Percentiles rank a stretch among this genome's conserved stretches.
Conservation (phyloP, 192 early-diverging fungal genomes). For the Coemansia sp. region DNA sequence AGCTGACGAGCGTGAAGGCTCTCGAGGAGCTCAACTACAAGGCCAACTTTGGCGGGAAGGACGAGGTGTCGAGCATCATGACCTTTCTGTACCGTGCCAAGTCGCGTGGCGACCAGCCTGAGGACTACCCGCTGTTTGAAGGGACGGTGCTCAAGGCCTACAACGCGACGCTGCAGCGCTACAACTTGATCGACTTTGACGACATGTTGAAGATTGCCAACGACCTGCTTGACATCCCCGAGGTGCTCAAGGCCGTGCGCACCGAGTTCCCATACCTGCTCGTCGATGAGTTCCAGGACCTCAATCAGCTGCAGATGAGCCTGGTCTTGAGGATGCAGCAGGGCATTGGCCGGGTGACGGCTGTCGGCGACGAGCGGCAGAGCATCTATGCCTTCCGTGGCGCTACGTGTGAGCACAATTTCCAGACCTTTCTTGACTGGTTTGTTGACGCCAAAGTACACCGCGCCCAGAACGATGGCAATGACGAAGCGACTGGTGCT, state of each 20-base stretch:
- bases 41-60: conserved; percentile 18
- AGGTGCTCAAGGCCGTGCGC: conserved; percentile 25
- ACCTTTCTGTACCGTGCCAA: conserved; percentile 45
- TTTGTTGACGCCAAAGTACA: conserved; percentile 53
- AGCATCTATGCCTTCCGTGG: conserved; percentile 58
- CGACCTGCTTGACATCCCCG: conserved; percentile 20
- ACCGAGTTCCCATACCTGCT: conserved; percentile 39
- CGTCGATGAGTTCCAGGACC: conserved; percentile 58
- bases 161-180: conserved; percentile 34
- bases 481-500: background rate
- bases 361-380: conserved; percentile 56
- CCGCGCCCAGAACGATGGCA: background rate
- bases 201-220: conserved; percentile 38
- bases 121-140: conserved; percentile 23
- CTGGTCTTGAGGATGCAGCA: conserved; percentile 45
- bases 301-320: conserved; percentile 53
- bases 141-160: conserved; percentile 47
- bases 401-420: conserved; percentile 52
- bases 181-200: conserved; percentile 54
- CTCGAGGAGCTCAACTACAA: conserved; percentile 14
- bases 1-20: conserved; percentile 10
- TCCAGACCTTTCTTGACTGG: conserved; percentile 31
- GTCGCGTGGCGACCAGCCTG: conserved; percentile 34
- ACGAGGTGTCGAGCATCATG: conserved; percentile 11
- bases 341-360: conserved; percentile 41